Evolutionary conservation across 2,329 filamentous ascomycete species (phyloP).

Genomic region (Sphaerulina populicola): DNA sequence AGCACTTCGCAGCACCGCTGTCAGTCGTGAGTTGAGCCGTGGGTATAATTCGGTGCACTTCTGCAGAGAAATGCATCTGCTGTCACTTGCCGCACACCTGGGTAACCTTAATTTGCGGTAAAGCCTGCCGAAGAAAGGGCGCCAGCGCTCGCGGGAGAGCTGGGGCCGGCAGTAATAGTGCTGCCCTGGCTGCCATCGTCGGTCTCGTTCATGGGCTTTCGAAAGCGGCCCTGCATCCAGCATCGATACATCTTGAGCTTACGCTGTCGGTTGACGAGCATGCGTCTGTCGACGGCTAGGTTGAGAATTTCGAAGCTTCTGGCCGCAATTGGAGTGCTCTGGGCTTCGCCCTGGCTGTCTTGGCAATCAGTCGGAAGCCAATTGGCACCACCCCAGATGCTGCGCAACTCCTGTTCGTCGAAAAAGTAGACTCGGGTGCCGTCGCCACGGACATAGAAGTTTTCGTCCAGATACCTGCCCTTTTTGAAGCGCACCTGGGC

Average conservation of each 20-base stretch:
- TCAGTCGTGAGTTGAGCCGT: no score
- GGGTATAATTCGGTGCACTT: neutral
- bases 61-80: neutral
- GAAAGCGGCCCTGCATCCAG: constrained; percentile 82
- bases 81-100: neutral
- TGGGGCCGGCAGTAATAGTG: neutral
- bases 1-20: no score
- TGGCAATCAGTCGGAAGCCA: neutral
- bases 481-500: constrained; percentile 97
- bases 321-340: constrained; percentile 11
- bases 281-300: constrained; percentile 73
- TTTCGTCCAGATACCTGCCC: constrained; percentile 85
- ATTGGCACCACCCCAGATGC: constrained; percentile 60
- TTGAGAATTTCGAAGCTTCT: constrained; percentile 59
- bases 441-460: constrained; percentile 93
- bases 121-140: neutral
- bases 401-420: constrained; percentile 68
- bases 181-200: neutral
- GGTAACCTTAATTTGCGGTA: neutral
- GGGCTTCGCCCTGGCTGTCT: constrained; percentile 6
- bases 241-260: constrained; percentile 98
- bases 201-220: constrained; percentile 43
- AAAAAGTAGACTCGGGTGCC: constrained; percentile 98
- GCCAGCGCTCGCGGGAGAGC: neutral
- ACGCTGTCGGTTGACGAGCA: constrained; percentile 84